Evolutionary conservation across 805 yeast genomes (phyloP), one percentile per base, ranked within the genome.

Genomic region (Monosporozyma yasuniensis): DNA sequence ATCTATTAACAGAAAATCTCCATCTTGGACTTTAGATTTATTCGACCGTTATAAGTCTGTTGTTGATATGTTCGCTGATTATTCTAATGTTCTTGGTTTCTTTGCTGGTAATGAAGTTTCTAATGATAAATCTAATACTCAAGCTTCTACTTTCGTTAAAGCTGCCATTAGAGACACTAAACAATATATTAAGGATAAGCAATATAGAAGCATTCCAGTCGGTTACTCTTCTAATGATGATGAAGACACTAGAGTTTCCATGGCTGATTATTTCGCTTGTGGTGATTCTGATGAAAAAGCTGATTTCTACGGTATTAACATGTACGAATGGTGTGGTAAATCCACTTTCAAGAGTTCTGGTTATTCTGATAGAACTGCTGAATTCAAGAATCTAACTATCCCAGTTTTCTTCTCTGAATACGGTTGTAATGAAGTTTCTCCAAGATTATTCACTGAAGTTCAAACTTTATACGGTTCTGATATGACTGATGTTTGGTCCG

Each of bases 61-160:
- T 47, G 80, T 85, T 58, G 91, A 85, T 64, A 66, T 69, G 60
- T 80, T 85, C 75, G 78, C 78, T 52, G 73, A 77, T 64, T 84
- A 84, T 68, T 76, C 86, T 61, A 85, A 84, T 66, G 75, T 83
- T 47, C 72, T 85, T 57, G 93, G 93, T 60, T 85, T 84, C 76
- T 84, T 84, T 66, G 91, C 91, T 45, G 91, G 91, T 75, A 85
- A 85, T 64, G 91, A 85, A 75, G 91, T 85, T 54, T 77, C 88
- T 61, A 84, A 84, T 69, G 75, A 78, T 59, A 65, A 64, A 30
- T 64, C 78, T 58, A 84, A 82, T 71, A 81, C 90, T 51, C 82
- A 75, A 54, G 83, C 91, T 51, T 84, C 91, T 49, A 83, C 91
- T 37, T 85, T 78, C 64, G 91, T 85, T 56, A 85, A 85, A 68